Evolutionary conservation across 2,329 filamentous ascomycete species (phyloP).

Genomic region (Mycosphaerelloides madeirae): DNA sequence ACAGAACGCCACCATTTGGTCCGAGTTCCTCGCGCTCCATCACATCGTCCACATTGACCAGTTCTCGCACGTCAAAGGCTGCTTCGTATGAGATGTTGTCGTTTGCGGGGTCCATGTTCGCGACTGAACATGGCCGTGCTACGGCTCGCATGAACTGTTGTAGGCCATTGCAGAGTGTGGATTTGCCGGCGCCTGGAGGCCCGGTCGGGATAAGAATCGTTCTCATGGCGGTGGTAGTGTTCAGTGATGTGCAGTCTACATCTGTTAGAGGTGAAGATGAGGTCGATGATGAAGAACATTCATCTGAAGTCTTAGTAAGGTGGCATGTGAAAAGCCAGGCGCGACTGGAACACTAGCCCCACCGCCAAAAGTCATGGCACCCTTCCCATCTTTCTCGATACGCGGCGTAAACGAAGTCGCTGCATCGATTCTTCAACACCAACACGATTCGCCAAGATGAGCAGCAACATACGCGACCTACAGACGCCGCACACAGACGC

Average conservation of each 20-base stretch:
- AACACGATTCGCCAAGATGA: too few species aligned
- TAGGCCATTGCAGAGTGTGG: conserved; percentile 98
- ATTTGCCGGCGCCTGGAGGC: conserved; percentile 93
- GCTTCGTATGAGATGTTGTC: conserved; percentile 84
- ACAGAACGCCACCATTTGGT: conserved; percentile 87
- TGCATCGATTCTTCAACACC: too few species aligned
- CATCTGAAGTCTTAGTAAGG: neutral
- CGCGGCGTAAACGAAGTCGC: too few species aligned
- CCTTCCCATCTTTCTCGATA: too few species aligned
- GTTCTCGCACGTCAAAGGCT: conserved; percentile 81
- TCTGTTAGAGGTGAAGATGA: too few species aligned
- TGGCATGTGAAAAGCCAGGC: too few species aligned
- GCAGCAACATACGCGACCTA: conserved; percentile 52
- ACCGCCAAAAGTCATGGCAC: too few species aligned
- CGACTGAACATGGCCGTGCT: conserved; percentile 86
- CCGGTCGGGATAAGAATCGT: conserved; percentile 46
- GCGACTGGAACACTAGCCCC: neutral
- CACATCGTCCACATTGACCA: conserved; percentile 88
- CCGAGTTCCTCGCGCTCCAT: conserved; percentile 89
- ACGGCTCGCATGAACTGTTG: conserved; percentile 97
- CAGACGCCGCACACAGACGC: conserved; percentile 77
- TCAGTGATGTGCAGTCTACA: too few species aligned
- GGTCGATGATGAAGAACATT: too few species aligned
- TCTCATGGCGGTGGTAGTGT: conserved; percentile 6
- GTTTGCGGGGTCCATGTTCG: conserved; percentile 96